Evolutionary conservation across 352 stramenopile species (phyloP), one percentile per base, ranked within the genome.

Genomic region (Phytopythium helicoides): DNA sequence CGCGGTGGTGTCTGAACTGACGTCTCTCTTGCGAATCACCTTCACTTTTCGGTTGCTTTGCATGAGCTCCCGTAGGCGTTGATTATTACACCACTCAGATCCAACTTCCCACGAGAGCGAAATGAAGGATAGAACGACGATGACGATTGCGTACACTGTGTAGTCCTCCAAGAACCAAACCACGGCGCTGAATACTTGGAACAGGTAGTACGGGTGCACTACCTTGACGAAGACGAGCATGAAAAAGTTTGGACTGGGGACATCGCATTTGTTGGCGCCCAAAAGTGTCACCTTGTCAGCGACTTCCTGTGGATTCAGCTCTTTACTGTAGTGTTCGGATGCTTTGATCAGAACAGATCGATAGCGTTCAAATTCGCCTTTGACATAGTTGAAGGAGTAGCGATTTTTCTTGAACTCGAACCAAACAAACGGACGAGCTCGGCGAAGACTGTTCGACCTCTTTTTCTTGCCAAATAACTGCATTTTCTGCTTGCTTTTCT

Each of bases 341-440:
- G 26, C 50, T 82, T 54, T 11, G 52, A 9, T 52, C 42, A 70
- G 31, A 15, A 55, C 66, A 12, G 66, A 54, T 12, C 72, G 37
- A 49, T 81, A 86, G 1, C 73, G 74, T 39, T 80, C 62, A 31
- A 83, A 88, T 23, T 76, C 60, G 21, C 64, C 57, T 18, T 68
- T 71, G 23, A 81, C 60, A 40, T 73, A 54, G 52, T 77, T 68
- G 64, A 69, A 86, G n/a, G 74, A 61, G 54, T 88, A 88, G 3
- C 77, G 74, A 26, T 86, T 66, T 52, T 77, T 81, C 66, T 83
- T 86, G 59, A 83, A 88, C 59, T 82, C 77, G 57, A 88, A 86
- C 71, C 70, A 87, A 28, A 76, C 34, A 46, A 58, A 68, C 34
- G 56, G 56, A 5, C 26, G 45, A 10, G 8, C 28, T 19, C n/a